phyloP scores from a whole-genome alignment of 352 stramenopile species.

The Aphanomyces cochlioides region DNA sequence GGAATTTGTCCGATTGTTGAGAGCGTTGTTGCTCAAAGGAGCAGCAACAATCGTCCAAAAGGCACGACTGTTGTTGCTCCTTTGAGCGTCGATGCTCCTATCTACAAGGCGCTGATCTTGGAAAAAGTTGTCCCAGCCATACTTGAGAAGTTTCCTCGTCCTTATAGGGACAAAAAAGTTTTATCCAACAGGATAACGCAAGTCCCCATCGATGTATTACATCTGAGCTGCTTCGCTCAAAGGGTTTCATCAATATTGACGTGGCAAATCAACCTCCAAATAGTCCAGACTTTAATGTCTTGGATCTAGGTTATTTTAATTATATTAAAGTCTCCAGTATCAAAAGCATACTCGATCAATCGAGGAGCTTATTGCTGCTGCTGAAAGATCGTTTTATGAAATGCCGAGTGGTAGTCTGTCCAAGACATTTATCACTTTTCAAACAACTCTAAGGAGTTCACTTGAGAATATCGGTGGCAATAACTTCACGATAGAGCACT shows the following conservation, averaged over 20 bases:
- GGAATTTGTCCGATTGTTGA: neutral
- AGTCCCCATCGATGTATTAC: neutral
- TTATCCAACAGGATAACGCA: neutral
- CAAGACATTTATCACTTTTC: neutral
- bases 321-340: neutral
- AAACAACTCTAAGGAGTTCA: neutral
- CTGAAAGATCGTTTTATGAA: neutral
- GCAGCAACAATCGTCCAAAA: neutral
- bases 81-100: neutral
- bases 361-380: neutral
- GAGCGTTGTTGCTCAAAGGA: neutral
- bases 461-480: neutral
- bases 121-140: neutral
- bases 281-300: slow-evolving; percentile 4
- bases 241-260: neutral
- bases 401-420: neutral
- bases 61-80: neutral
- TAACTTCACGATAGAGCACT: neutral
- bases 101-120: neutral
- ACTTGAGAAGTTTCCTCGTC: neutral
- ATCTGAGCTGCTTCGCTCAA: neutral
- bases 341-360: neutral
- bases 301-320: neutral
- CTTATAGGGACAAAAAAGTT: neutral
- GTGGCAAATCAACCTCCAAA: neutral